These are phyloP conservation scores for Dichomitus squalens DNA, from an alignment of 1,284 basidiomycete genomes.

Conservation along the genomic window DNA sequence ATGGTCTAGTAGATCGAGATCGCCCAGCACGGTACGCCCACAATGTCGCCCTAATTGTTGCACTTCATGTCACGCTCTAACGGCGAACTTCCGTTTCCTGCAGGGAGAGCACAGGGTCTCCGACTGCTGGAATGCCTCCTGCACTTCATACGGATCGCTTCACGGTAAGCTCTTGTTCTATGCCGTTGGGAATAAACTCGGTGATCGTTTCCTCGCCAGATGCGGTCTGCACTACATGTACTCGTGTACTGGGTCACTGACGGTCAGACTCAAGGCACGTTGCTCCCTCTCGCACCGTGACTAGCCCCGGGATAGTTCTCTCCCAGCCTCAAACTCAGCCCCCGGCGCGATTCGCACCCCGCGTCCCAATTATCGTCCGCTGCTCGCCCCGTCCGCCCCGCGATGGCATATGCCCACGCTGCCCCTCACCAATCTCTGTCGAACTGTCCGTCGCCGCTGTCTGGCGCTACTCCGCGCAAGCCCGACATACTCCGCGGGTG, in stretches of 20 bases:
- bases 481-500: constrained; percentile 41
- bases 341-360: background rate
- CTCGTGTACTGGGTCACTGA: too few species aligned
- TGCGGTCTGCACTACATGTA: too few species aligned
- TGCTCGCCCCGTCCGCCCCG: constrained; percentile 1
- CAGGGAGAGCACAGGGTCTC: background rate
- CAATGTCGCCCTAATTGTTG: background rate
- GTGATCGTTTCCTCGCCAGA: too few species aligned
- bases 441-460: background rate
- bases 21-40: background rate
- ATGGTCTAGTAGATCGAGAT: background rate
- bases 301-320: background rate
- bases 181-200: too few species aligned
- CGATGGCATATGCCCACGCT: constrained; percentile 3
- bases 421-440: background rate
- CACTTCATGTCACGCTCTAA: background rate
- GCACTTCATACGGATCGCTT: too few species aligned
- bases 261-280: too few species aligned
- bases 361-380: background rate
- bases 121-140: background rate
- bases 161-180: too few species aligned
- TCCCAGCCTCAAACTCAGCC: background rate
- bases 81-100: background rate
- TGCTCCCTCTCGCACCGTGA: background rate
- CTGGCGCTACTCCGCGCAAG: constrained; percentile 11